Evolutionary conservation across 768 basidiomycete genomes (phyloP).

Genomic region (Lactifluus piperatus): DNA sequence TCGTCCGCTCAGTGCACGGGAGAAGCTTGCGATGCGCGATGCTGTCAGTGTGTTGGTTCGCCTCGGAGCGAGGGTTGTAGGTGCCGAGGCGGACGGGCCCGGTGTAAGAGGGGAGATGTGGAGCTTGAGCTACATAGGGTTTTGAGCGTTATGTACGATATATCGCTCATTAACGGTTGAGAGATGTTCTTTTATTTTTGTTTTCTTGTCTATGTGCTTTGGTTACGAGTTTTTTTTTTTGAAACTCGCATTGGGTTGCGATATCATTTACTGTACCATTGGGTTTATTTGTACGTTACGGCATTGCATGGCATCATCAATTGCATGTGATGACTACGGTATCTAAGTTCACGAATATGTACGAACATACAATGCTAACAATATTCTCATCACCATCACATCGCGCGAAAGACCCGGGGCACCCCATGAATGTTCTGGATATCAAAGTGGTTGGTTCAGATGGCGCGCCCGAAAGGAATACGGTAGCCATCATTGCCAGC

Average conservation of each 20-base stretch:
- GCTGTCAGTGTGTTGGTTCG: constrained; percentile 10
- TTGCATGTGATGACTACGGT: not conserved
- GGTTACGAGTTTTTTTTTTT: not conserved
- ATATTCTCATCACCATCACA: not conserved
- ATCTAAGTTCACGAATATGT: not conserved
- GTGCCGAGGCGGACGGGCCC: constrained; percentile 6
- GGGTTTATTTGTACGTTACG: not conserved
- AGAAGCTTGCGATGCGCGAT: constrained; percentile 19
- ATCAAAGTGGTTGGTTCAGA: no score
- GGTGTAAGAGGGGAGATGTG: constrained; percentile 19
- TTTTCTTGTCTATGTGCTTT: not conserved
- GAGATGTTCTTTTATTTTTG: not conserved
- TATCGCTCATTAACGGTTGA: not conserved
- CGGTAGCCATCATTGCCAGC: no score
- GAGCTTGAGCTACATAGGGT: constrained; percentile 21
- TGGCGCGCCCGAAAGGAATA: no score
- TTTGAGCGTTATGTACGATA: not conserved
- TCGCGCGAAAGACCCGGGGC: no score
- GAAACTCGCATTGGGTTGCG: not conserved
- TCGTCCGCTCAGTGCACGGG: constrained; percentile 16
- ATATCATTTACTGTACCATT: not conserved
- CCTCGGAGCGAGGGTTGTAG: constrained; percentile 10
- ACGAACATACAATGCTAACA: not conserved
- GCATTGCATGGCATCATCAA: not conserved
- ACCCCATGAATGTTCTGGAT: no score